Evolutionary conservation across 2,329 filamentous ascomycete genomes (phyloP).

Genomic region (Mariannaea elegans): DNA sequence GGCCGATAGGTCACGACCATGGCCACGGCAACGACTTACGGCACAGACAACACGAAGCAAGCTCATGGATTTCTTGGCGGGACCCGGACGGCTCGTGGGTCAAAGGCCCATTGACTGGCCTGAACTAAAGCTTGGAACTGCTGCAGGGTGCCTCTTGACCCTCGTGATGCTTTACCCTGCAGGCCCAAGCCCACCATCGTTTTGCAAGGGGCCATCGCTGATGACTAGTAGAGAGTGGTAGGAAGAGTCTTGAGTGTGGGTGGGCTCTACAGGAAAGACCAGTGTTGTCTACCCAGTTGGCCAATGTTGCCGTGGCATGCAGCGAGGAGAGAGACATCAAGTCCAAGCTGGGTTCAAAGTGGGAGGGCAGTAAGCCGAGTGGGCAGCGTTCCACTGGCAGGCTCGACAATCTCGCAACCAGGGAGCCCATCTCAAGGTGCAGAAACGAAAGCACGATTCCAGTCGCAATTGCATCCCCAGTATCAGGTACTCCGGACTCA

Average conservation of each 20-base stretch:
- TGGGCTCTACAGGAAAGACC: slow-evolving; percentile 17
- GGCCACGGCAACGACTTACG: slow-evolving; percentile 19
- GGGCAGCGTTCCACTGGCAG: neutral
- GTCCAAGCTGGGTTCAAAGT: slow-evolving; percentile 13
- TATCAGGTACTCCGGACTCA: neutral
- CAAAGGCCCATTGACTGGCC: slow-evolving; percentile 5
- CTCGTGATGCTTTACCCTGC: slow-evolving; percentile 20
- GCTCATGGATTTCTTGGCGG: neutral
- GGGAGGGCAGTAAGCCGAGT: slow-evolving; percentile 7
- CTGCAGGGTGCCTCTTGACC: slow-evolving; percentile 12
- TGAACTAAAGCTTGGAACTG: slow-evolving; percentile 23
- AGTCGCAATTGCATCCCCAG: neutral
- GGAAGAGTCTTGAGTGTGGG: slow-evolving; percentile 15
- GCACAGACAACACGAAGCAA: neutral
- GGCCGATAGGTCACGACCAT: neutral
- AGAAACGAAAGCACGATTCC: neutral
- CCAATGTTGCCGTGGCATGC: slow-evolving; percentile 14
- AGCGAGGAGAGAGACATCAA: slow-evolving; percentile 11
- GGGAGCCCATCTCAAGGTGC: slow-evolving; percentile 16
- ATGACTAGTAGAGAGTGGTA: neutral
- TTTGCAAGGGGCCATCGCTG: neutral
- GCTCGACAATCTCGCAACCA: slow-evolving; percentile 10
- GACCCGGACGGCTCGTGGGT: neutral
- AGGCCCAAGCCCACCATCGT: slow-evolving; percentile 9
- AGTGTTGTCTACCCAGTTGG: slow-evolving; percentile 8